Evolutionary conservation across 2,329 filamentous ascomycete genomes (phyloP).

Genomic region (Exophiala viscosa): DNA sequence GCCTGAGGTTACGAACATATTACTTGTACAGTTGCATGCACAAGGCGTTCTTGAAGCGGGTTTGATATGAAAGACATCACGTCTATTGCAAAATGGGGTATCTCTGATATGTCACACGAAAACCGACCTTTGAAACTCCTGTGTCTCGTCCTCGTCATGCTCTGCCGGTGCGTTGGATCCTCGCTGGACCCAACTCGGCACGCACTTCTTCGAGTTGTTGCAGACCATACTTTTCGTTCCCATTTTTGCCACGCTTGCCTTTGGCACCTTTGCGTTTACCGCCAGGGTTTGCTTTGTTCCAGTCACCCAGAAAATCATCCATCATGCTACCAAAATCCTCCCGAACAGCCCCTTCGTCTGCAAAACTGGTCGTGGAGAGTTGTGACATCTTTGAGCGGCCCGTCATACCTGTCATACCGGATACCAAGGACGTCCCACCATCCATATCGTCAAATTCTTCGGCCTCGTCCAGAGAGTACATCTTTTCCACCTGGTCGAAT

Average conservation of each 20-base stretch:
- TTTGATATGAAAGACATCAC: conserved; percentile 6
- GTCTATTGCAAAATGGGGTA: conserved; percentile 18
- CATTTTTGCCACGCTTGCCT: conserved; percentile 68
- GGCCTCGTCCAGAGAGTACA: conserved; percentile 64
- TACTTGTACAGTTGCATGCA: conserved; percentile 24
- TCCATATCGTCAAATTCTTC: conserved; percentile 47
- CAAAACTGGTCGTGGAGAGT: conserved; percentile 52
- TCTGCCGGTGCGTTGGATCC: conserved; percentile 45
- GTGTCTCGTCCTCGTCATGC: conserved; percentile 10
- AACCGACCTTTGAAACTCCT: conserved; percentile 2
- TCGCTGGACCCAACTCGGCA: conserved; percentile 71
- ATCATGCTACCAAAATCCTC: conserved; percentile 84
- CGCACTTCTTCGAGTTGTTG: conserved; percentile 90
- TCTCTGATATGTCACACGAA: conserved; percentile 14
- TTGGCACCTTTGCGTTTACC: conserved; percentile 44
- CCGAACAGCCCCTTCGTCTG: conserved; percentile 55
- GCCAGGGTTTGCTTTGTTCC: conserved; percentile 40
- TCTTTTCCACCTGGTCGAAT: conserved; percentile 86
- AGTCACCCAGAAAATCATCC: conserved; percentile 81
- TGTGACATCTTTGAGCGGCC: conserved; percentile 56
- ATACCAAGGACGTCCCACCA: conserved; percentile 50
- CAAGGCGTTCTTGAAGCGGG: conserved; percentile 13
- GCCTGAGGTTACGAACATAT: conserved; percentile 1
- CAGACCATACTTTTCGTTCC: conserved; percentile 73
- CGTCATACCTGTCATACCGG: conserved; percentile 42